phyloP scores from a whole-genome alignment of 441 rosid genomes.

The Melastoma candidum region DNA sequence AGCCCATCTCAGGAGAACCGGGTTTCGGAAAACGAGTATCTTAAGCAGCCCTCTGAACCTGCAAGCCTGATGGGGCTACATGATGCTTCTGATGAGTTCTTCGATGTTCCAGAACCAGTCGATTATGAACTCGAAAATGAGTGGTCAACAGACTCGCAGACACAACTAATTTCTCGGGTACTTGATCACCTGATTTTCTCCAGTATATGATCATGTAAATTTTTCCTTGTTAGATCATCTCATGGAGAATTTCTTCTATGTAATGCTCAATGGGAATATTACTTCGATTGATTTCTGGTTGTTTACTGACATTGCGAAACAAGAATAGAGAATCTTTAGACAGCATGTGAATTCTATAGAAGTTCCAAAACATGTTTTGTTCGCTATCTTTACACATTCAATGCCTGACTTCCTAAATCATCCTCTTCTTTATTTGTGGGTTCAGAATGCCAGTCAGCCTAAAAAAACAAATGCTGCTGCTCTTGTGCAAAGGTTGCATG shows the following conservation, averaged over 20 bases:
- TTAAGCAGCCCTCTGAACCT: constrained; percentile 29
- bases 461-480: constrained; percentile 53
- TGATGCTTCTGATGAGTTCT: constrained; percentile 79
- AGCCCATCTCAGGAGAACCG: constrained; percentile 15
- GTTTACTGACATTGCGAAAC: too few species aligned
- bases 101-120: constrained; percentile 63
- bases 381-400: too few species aligned
- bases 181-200: constrained; percentile 1
- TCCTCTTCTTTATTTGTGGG: constrained; percentile 8
- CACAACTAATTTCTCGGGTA: constrained; percentile 39
- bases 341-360: too few species aligned
- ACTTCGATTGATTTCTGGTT: constrained; percentile 3
- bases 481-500: constrained; percentile 71
- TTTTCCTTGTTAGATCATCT: constrained; percentile 1
- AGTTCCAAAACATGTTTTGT: too few species aligned
- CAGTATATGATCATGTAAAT: too few species aligned
- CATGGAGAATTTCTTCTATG: constrained; percentile 5
- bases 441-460: constrained; percentile 30
- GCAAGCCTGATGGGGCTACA: constrained; percentile 44
- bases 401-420: too few species aligned
- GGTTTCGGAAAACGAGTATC: constrained; percentile 28
- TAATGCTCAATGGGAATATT: not conserved
- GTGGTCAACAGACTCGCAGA: constrained; percentile 31
- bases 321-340: too few species aligned
- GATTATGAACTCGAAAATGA: constrained; percentile 35